Percentiles rank a stretch among this genome's conserved stretches.
Conservation (phyloP, 306 rosid species). For the Medicago ruthenica region DNA sequence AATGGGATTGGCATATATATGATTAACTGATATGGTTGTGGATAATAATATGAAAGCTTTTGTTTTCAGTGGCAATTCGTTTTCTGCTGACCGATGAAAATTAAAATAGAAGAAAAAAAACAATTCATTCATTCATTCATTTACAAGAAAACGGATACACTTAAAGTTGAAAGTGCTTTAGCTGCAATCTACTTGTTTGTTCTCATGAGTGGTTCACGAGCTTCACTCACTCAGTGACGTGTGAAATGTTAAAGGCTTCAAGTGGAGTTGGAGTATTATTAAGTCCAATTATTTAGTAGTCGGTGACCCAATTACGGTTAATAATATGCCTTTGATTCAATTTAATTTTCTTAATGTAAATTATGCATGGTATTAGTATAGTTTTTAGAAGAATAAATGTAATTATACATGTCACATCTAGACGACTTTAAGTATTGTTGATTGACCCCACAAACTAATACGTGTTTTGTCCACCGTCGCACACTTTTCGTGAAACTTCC, state of each 20-base stretch:
- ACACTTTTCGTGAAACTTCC: too few species aligned
- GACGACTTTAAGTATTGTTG: too few species aligned
- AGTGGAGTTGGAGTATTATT: slow-evolving; percentile 55
- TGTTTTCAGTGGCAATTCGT: too few species aligned
- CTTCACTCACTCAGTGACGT: slow-evolving; percentile 51
- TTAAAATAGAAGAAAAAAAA: background rate
- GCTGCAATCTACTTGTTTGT: slow-evolving; percentile 41
- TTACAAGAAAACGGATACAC: background rate
- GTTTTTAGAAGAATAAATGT: slow-evolving; percentile 31
- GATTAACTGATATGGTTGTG: background rate
- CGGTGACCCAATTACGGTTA: background rate
- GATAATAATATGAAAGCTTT: too few species aligned
- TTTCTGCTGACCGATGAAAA: too few species aligned
- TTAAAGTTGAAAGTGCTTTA: slow-evolving; percentile 22
- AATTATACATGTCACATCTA: too few species aligned
- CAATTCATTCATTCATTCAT: slow-evolving; percentile 12
- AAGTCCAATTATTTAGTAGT: slow-evolving; percentile 45
- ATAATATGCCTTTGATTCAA: background rate
- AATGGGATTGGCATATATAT: slow-evolving; percentile 26
- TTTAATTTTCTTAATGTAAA: slow-evolving; percentile 1
- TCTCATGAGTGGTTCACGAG: slow-evolving; percentile 62
- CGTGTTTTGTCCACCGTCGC: too few species aligned
- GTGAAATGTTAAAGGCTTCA: slow-evolving; percentile 46
- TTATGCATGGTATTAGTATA: background rate
- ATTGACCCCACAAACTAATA: too few species aligned